Evolutionary conservation across 73 alveolate species (phyloP), one percentile per base, ranked within the genome.

Genomic region (Uronychia binucleata): DNA sequence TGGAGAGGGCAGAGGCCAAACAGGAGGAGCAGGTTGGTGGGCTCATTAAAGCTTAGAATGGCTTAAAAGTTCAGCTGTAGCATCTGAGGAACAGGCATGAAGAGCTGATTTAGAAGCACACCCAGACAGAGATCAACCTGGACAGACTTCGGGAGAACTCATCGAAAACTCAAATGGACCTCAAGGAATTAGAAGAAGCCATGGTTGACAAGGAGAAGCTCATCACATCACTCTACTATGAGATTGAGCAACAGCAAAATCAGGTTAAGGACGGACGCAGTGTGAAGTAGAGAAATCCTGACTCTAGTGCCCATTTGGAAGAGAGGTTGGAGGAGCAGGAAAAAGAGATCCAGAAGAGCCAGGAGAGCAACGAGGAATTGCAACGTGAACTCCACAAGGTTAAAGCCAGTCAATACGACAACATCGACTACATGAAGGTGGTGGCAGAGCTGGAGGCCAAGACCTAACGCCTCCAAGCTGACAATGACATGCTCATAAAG

Each of bases 321-420:
- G 30, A 8, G 8, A 59, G 33, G 31, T 75, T 59, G 34, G 30
- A 33, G 58, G 33, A 74, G 31, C 59, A 60, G 1, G 1, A 8
- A 28, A 28, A 83, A 57, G 90, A 83, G 27, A 83, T 83, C 8
- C 27, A 75, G 14, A 74, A 83, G 31, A 32, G 75, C 59, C 77
- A 83, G 19, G 27, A 30, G 78, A 74, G 33, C 1, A 30, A 59
- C 31, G 79, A 74, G 30, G 85, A 74, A 76, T 59, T 75, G 57
- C 78, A 83, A 30, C 30, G 78, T 14, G 29, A 74, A n/a, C 58
- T 83, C 30, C 34, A 75, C 77, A 26, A 33, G 30, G 34, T 83
- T 5, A 83, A 83, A 33, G 90, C 90, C 29, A 76, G 46, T 58
- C 79, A 83, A 76, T 83, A 83, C 46, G 90, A 83, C 67, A 83